Percentiles rank a stretch among this genome's conserved stretches.
phyloP scores from a whole-genome alignment of 2,329 filamentous ascomycete genomes.

The Myriosclerotinia scirpicola region DNA sequence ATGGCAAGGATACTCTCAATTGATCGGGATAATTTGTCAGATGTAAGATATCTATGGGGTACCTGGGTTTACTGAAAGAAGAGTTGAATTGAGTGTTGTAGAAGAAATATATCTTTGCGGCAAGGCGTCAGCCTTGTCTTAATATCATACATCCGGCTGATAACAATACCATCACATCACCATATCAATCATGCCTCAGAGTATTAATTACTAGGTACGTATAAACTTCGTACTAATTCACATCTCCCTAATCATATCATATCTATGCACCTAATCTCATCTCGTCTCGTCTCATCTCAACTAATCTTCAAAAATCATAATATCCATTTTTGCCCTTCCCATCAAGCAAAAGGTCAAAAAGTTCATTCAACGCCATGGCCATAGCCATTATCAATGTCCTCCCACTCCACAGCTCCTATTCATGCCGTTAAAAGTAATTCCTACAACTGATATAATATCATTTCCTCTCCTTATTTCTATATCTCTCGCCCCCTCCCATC shows the following conservation, averaged over 20 bases:
- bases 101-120: too few relatives aligned
- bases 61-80: too few relatives aligned
- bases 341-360: conserved; percentile 17
- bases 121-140: too few relatives aligned
- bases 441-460: conserved; percentile 29
- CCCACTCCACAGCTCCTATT: conserved; percentile 29
- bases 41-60: too few relatives aligned
- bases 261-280: not conserved
- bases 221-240: not conserved
- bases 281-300: not conserved
- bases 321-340: not conserved
- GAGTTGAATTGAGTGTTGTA: too few relatives aligned
- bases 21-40: too few relatives aligned
- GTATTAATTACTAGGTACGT: not conserved
- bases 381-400: conserved; percentile 24
- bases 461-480: conserved; percentile 20
- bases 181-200: too few relatives aligned
- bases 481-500: not conserved
- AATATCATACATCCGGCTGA: too few relatives aligned
- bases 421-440: conserved; percentile 30
- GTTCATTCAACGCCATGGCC: conserved; percentile 26
- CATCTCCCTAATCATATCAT: not conserved
- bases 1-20: too few relatives aligned
- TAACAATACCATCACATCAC: too few relatives aligned
- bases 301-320: not conserved